phyloP scores from a whole-genome alignment of 2,329 filamentous ascomycete genomes.

The Phaeosphaeriaceae sp. region DNA sequence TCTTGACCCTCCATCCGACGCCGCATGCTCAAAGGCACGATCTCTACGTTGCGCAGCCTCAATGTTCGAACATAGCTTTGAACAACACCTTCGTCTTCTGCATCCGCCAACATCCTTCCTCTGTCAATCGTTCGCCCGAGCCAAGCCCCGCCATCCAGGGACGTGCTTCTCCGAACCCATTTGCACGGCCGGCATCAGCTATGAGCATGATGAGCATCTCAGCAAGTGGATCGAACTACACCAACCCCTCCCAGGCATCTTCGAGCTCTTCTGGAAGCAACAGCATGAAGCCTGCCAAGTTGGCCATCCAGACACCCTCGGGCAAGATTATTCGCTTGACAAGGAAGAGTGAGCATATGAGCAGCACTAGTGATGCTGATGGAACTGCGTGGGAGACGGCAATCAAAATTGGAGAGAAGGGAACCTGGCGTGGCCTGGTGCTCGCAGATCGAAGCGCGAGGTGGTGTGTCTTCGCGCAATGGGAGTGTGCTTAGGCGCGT shows the following conservation, averaged over 20 bases:
- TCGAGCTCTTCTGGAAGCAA: conserved; percentile 65
- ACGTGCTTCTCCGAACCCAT: conserved; percentile 60
- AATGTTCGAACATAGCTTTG: conserved; percentile 84
- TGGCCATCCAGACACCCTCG: conserved; percentile 91
- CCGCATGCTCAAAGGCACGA: conserved; percentile 98
- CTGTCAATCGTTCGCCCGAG: conserved; percentile 50
- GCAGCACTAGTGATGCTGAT: conserved; percentile 66
- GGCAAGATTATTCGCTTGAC: conserved; percentile 93
- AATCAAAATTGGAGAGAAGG: conserved; percentile 85
- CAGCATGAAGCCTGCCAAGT: conserved; percentile 83
- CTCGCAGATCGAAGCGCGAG: conserved; percentile 82
- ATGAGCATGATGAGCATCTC: conserved; percentile 68
- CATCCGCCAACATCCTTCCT: conserved; percentile 88
- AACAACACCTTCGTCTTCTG: conserved; percentile 99
- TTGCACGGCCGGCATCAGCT: conserved; percentile 64
- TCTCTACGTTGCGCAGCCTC: conserved; percentile 94
- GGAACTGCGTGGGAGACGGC: conserved; percentile 88
- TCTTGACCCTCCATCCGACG: conserved; percentile 90
- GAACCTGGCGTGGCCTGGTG: conserved; percentile 82
- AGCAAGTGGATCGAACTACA: conserved; percentile 60
- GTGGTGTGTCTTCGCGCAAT: conserved; percentile 94
- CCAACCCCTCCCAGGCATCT: conserved; percentile 64
- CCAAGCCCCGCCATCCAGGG: conserved; percentile 50
- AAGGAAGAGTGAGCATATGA: conserved; percentile 76
- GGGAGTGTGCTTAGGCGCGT: conserved; percentile 54